phyloP scores from a whole-genome alignment of 257 asterid species.

The Plantago ovata region DNA sequence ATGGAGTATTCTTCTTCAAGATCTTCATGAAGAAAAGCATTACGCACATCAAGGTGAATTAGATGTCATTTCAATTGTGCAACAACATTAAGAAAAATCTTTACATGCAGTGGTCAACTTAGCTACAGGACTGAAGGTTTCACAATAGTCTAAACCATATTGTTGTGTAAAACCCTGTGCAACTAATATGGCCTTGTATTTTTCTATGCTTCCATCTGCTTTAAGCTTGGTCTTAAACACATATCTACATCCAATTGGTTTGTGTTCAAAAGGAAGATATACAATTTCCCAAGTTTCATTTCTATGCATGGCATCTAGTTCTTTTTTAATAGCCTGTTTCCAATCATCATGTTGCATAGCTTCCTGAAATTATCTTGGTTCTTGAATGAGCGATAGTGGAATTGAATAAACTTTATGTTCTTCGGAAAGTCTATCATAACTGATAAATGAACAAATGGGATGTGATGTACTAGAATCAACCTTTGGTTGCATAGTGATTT shows the following conservation, averaged over 20 bases:
- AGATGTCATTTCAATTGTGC: background rate
- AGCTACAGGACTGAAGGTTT: background rate
- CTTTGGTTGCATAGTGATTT: too few species aligned
- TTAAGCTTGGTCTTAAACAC: background rate
- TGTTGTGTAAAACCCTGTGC: background rate
- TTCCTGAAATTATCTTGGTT: too few species aligned
- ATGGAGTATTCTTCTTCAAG: background rate
- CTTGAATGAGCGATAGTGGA: too few species aligned
- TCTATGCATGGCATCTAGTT: too few species aligned
- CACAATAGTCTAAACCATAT: background rate
- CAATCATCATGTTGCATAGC: too few species aligned
- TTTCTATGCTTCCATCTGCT: background rate
- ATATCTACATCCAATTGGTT: too few species aligned
- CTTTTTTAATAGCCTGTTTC: too few species aligned
- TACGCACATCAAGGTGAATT: background rate
- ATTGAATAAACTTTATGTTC: too few species aligned
- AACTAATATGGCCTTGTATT: background rate
- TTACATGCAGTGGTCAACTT: background rate
- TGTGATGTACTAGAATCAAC: too few species aligned
- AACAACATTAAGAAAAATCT: background rate
- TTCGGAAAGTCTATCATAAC: too few species aligned
- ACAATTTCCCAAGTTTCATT: too few species aligned
- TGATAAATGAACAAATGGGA: too few species aligned
- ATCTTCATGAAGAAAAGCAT: background rate
- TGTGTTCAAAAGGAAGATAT: background rate